Percentiles rank a stretch among this genome's conserved stretches.
phyloP scores from a whole-genome alignment of 1,139 yeast species.

The Hyphopichia pseudoburtonii region DNA sequence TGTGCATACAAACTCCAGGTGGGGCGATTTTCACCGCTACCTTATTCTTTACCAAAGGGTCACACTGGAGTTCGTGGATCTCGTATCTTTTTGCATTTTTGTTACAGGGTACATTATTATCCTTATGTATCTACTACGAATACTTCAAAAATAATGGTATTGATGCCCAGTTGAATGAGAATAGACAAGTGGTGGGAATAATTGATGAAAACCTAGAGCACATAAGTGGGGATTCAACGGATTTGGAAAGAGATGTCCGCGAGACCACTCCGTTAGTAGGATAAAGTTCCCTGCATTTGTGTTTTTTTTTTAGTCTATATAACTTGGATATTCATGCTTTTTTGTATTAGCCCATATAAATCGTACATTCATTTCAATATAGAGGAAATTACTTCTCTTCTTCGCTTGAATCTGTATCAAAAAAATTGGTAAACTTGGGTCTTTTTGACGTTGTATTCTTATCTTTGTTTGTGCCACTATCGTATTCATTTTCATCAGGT shows the following conservation, averaged over 20 bases:
- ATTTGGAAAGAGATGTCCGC: neutral
- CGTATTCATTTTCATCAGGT: slow-evolving; percentile 7
- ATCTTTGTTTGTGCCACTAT: slow-evolving; percentile 1
- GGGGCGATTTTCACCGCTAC: slow-evolving; percentile 78
- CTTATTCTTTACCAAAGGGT: slow-evolving; percentile 68
- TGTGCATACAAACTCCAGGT: slow-evolving; percentile 89
- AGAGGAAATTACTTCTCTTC: neutral
- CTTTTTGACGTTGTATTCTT: slow-evolving; percentile 2
- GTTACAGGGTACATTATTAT: slow-evolving; percentile 52
- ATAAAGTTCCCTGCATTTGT: too few relatives aligned
- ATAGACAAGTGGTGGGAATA: slow-evolving; percentile 33
- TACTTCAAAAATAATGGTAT: slow-evolving; percentile 29
- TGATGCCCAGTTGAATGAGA: slow-evolving; percentile 30
- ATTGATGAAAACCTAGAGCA: slow-evolving; percentile 24
- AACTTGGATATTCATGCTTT: too few relatives aligned
- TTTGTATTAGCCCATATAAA: too few relatives aligned
- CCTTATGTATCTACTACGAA: slow-evolving; percentile 40
- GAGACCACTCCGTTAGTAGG: neutral
- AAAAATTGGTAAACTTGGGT: slow-evolving; percentile 10
- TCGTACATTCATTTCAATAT: too few relatives aligned
- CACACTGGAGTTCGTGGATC: slow-evolving; percentile 87
- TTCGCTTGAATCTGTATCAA: slow-evolving; percentile 9
- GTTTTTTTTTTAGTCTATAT: too few relatives aligned
- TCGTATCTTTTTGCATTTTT: slow-evolving; percentile 74
- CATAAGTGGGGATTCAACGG: neutral